Evolutionary conservation across 2,329 filamentous ascomycete species (phyloP).

Genomic region (Diplodia scrobiculata): DNA sequence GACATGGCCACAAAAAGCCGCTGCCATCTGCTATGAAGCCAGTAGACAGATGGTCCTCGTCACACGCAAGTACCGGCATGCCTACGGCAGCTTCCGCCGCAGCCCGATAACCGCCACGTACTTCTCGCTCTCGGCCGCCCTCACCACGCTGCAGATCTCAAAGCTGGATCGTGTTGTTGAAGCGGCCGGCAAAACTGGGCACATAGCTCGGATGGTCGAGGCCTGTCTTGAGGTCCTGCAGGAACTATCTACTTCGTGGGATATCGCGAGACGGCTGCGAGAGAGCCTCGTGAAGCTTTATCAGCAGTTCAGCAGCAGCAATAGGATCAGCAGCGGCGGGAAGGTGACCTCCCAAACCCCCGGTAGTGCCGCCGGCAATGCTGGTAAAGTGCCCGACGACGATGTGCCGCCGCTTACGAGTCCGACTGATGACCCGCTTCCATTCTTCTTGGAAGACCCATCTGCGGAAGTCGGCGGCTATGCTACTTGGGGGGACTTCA

Average conservation of each 20-base stretch:
- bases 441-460: neutral
- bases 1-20: constrained; percentile 28
- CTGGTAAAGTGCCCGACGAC: too few relatives aligned
- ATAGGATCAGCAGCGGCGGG: too few relatives aligned
- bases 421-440: neutral
- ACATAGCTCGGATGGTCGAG: neutral
- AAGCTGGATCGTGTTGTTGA: neutral
- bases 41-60: constrained; percentile 36
- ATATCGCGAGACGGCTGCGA: neutral
- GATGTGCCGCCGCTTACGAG: neutral
- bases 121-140: constrained; percentile 41
- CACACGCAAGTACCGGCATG: constrained; percentile 40
- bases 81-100: constrained; percentile 42
- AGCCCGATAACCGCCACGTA: constrained; percentile 45
- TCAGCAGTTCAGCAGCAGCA: neutral
- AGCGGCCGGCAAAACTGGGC: neutral
- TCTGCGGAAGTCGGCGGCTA: neutral
- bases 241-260: constrained; percentile 6
- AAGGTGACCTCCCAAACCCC: neutral
- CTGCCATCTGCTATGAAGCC: constrained; percentile 34
- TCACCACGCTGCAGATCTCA: constrained; percentile 33
- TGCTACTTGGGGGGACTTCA: neutral
- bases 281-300: constrained; percentile 4
- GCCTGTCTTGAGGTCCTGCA: constrained; percentile 10
- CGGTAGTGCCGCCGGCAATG: neutral